Evolutionary conservation across 345 rosid species (phyloP), one percentile per base, ranked within the genome.

Genomic region (Carallia brachiata): DNA sequence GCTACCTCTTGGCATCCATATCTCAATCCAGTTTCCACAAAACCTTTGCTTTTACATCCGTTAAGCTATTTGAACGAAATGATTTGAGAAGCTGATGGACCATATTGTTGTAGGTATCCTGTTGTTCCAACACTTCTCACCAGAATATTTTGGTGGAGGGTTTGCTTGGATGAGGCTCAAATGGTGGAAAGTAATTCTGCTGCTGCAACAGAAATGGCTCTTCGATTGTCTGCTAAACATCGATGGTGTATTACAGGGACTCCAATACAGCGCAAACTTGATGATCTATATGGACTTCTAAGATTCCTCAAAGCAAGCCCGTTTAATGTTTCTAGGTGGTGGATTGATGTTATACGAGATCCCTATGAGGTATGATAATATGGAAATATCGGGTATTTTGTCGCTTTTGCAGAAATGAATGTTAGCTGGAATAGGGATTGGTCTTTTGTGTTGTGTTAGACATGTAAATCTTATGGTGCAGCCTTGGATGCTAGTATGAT

Each of bases 161-260:
- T 91, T 77, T 94, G 97, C 84, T 84, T 94, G 81, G 98, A 94
- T 80, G 98, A 94, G 79, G 98, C 97, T 66, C 98, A 94, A 79
- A 91, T 94, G 98, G 98, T 94, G 78, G 98, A 94, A 85, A 90
- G 90, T 72, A 94, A 86, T 84, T 80, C 87, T 79, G 90, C 96
- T 66, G 90, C 95, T 73, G 97, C 98, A 48, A 78, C 98, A 73
- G 97, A 94, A 83, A 94, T 94, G 98, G 97, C 97, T 50, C 75
- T 90, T 74, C 86, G 96, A 73, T 80, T 94, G 66, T 76, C 85
- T 75, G 81, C 95, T 54, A 94, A 83, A 74, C 82, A 91, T 71
- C 93, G 86, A 32, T 94, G 98, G 98, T 94, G 98, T 78, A 86
- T 94, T 61, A 90, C 97, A 8, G 98, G 97, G 76, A 94, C 98